Evolutionary conservation across 495 filamentous ascomycete species (phyloP).

Genomic region (Tetracladium setigerum): DNA sequence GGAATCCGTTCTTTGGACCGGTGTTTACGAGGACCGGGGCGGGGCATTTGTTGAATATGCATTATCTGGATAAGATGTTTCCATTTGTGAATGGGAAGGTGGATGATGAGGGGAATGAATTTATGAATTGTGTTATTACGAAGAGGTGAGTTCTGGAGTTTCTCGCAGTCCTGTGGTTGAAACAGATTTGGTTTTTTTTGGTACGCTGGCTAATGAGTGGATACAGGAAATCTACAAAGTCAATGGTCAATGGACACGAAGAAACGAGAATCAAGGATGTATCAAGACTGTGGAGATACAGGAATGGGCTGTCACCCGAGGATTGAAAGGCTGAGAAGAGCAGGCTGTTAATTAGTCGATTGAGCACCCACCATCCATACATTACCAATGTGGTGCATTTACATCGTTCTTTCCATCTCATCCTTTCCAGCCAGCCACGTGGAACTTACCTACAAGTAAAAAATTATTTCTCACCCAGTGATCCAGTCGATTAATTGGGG

Average conservation of each 20-base stretch:
- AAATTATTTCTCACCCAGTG: too few relatives aligned
- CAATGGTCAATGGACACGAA: not conserved
- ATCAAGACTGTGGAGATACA: slow-evolving; percentile 14
- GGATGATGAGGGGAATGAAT: slow-evolving; percentile 10
- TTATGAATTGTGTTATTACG: slow-evolving; percentile 7
- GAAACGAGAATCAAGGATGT: slow-evolving; percentile 9
- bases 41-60: slow-evolving; percentile 14
- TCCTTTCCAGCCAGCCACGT: too few relatives aligned
- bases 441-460: too few relatives aligned
- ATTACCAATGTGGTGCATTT: too few relatives aligned
- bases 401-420: too few relatives aligned
- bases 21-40: slow-evolving; percentile 7
- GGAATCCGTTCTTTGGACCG: slow-evolving; percentile 6
- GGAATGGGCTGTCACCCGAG: slow-evolving; percentile 7
- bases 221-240: not conserved
- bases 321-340: not conserved
- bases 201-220: too few relatives aligned
- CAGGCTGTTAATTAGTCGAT: too few relatives aligned
- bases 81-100: slow-evolving; percentile 8
- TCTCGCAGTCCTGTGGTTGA: too few relatives aligned
- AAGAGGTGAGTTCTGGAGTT: slow-evolving; percentile 2
- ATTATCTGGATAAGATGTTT: slow-evolving; percentile 15
- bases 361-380: too few relatives aligned
- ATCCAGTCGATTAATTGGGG: too few relatives aligned
- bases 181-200: too few relatives aligned